Conservation (phyloP, 805 yeast genomes). For the Pichia scutulata region DNA sequence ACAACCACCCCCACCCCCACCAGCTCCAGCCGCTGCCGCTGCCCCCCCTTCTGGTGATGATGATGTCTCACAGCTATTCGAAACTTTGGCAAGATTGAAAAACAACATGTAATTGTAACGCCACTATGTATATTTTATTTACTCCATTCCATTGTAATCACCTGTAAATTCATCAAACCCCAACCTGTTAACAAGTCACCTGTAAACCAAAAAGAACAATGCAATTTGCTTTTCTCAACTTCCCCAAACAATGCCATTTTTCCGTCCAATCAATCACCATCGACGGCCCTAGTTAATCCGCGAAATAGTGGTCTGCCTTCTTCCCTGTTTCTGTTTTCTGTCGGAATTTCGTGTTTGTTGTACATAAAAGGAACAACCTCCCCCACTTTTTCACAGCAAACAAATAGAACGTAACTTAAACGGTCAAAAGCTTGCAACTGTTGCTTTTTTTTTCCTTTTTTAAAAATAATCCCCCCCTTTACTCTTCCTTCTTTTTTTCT, state of each 20-base stretch:
- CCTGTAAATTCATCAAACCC: neutral
- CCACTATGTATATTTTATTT: too few species aligned
- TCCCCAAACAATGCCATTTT: neutral
- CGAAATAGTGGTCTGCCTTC: neutral
- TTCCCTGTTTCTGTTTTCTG: neutral
- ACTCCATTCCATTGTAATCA: too few species aligned
- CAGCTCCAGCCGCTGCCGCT: neutral
- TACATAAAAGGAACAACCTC: neutral
- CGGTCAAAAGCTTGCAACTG: too few species aligned
- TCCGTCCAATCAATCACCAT: neutral
- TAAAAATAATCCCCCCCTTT: too few species aligned
- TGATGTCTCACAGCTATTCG: slow-evolving; percentile 29
- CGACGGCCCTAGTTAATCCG: neutral
- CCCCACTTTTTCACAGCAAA: neutral
- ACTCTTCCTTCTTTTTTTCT: neutral
- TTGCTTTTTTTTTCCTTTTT: too few species aligned
- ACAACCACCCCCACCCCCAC: slow-evolving; percentile 1
- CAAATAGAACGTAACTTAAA: too few species aligned
- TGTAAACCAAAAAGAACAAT: neutral
- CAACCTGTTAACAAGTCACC: neutral
- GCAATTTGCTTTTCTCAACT: too few species aligned
- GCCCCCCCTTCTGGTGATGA: slow-evolving; percentile 10
- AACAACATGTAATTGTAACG: slow-evolving; percentile 26
- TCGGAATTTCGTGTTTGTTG: neutral
- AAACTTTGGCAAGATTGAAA: slow-evolving; percentile 31